These are phyloP conservation scores for Xylaria sp. DNA, from an alignment of 2,329 filamentous ascomycete genomes.

Conservation along the genomic window DNA sequence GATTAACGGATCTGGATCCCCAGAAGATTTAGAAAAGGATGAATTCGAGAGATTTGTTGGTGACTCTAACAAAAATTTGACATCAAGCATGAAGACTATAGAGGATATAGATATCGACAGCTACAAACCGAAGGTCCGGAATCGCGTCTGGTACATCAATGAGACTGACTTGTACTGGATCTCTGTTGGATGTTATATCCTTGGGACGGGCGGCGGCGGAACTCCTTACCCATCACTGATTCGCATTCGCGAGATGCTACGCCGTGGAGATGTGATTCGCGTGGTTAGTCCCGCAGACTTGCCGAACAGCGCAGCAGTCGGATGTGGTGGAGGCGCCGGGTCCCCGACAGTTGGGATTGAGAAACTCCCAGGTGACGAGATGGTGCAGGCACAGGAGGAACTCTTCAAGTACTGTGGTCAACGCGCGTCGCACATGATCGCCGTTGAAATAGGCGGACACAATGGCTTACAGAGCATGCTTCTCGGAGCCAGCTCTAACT, in stretches of 20 bases:
- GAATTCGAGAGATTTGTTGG: constrained; percentile 40
- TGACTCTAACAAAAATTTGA: constrained; percentile 24
- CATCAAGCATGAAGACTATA: constrained; percentile 28
- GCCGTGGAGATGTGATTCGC: constrained; percentile 60
- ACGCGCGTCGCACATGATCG: constrained; percentile 66
- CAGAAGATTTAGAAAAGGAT: constrained; percentile 37
- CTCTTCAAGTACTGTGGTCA: constrained; percentile 59
- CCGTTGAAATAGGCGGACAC: constrained; percentile 73
- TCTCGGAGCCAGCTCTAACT: constrained; percentile 62
- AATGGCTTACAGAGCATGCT: constrained; percentile 70
- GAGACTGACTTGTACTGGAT: constrained; percentile 69
- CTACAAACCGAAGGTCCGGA: constrained; percentile 61
- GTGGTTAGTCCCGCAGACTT: constrained; percentile 64
- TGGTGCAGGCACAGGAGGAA: constrained; percentile 61
- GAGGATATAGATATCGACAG: constrained; percentile 44
- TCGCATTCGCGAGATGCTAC: constrained; percentile 61
- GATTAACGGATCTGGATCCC: constrained; percentile 25
- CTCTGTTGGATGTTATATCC: constrained; percentile 67
- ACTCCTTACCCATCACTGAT: constrained; percentile 63
- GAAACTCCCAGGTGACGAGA: constrained; percentile 67
- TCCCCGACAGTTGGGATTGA: constrained; percentile 70
- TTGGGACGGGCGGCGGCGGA: constrained; percentile 70
- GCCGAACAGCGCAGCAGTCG: constrained; percentile 61
- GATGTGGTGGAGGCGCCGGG: constrained; percentile 66
- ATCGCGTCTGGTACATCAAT: constrained; percentile 66